Percentiles rank a stretch among this genome's conserved stretches.
phyloP scores from a whole-genome alignment of 1,284 basidiomycete species.

The Ganoderma multipileum region DNA sequence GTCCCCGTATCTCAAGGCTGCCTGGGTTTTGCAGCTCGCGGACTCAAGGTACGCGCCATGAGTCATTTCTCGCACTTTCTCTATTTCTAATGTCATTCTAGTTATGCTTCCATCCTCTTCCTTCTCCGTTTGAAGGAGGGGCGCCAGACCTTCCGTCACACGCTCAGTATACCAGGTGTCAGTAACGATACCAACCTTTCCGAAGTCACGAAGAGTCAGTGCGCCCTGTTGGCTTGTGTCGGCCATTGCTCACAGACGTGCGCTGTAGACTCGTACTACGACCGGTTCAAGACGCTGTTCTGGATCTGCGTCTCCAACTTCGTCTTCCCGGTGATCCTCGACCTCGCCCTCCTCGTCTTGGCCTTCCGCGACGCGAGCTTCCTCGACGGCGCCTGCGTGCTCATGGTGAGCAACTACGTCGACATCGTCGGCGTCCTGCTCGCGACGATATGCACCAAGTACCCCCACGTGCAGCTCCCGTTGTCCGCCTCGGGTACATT shows the following conservation, averaged over 20 bases:
- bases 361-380: conserved; percentile 16
- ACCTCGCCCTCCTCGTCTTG: conserved; percentile 34
- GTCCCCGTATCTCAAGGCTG: conserved; percentile 8
- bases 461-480: neutral
- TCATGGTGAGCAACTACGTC: conserved; percentile 25
- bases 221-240: neutral
- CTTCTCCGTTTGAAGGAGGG: neutral
- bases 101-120: conserved; percentile 13
- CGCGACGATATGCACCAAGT: conserved; percentile 31
- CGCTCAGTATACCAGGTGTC: neutral
- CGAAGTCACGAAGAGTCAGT: neutral
- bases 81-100: neutral
- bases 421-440: conserved; percentile 31
- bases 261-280: neutral
- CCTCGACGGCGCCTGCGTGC: conserved; percentile 24
- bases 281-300: conserved; percentile 32
- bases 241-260: neutral
- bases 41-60: conserved; percentile 9
- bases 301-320: conserved; percentile 42
- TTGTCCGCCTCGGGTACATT: too few relatives aligned
- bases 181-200: conserved; percentile 1
- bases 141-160: neutral
- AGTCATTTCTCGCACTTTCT: too few relatives aligned
- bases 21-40: conserved; percentile 15
- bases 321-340: conserved; percentile 40